Base-by-base conservation (phyloP, 2,329 filamentous ascomycete species). In the Fusarium nelsonii region DNA sequence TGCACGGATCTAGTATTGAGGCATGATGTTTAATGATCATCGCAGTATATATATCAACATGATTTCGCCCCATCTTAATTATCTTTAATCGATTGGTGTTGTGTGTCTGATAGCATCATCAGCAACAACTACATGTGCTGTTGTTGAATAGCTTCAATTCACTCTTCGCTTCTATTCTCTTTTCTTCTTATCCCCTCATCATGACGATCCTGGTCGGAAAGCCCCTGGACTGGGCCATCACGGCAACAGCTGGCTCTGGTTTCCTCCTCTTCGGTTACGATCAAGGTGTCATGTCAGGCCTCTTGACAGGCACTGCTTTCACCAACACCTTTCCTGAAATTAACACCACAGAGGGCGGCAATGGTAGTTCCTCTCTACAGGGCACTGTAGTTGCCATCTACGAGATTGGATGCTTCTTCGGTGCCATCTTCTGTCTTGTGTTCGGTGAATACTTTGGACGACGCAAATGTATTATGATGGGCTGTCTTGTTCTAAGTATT, bases 331-430 rank as follows among this genome's bases (percentile, higher is more conserved):
- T 79, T 51, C 77, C 77, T 14, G 75, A 78, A 64, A 79, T 80
- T 23, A 76, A 79, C 57, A 78, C 81, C 1, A 80, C 77, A 2
- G 64, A 74, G 1, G 63, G 64, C 8, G 81, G 80, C 9, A 79
- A 76, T 34, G 81, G 81, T 3, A 82, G 80, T 51, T 78, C 81
- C 4, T 81, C 81, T 8, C 70, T 83, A 9, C 82, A 84, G 68
- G 81, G 81, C 20, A 82, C 80, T 30, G 81, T 83, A 2, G 80
- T 82, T 20, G 80, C 81, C 26, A 81, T 83, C n/a, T 83, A 83
- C 58, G 81, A 83, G 62, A 76, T 84, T 23, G 84, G 84, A 3
- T 84, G 82, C 64, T 83, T 84, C 71, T 76, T 83, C 16, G 82
- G 83, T 34, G 79, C 83, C 43, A 78, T 84, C 55, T 76, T 80